Conservation (phyloP, 208 protist genomes). For the Porcisia deanei region DNA sequence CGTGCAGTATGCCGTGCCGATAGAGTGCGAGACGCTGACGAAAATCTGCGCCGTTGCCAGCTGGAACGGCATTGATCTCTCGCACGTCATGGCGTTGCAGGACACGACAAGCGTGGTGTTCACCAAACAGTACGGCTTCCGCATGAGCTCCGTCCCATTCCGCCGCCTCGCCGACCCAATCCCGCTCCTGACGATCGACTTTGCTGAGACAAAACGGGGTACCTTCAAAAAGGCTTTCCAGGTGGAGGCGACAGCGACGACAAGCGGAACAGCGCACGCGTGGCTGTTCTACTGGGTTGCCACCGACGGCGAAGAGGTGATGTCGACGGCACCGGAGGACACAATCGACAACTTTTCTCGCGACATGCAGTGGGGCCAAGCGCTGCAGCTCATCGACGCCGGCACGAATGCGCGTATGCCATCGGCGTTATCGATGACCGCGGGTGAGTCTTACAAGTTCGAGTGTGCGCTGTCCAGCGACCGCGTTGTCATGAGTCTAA, state of each 20-base stretch:
- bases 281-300: constrained; percentile 88
- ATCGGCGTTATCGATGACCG: constrained; percentile 41
- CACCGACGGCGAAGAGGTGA: constrained; percentile 42
- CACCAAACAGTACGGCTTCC: constrained; percentile 95
- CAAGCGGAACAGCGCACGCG: constrained; percentile 69
- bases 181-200: constrained; percentile 85
- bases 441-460: constrained; percentile 58
- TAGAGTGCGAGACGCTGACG: constrained; percentile 79
- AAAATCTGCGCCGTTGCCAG: constrained; percentile 72
- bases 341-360: constrained; percentile 91
- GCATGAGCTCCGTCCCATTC: constrained; percentile 85
- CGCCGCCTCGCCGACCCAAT: constrained; percentile 67
- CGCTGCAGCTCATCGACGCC: constrained; percentile 85
- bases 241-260: constrained; percentile 54
- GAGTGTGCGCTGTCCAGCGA: constrained; percentile 63
- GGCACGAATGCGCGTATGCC: constrained; percentile 52
- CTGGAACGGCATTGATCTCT: constrained; percentile 87
- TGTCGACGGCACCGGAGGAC: constrained; percentile 87
- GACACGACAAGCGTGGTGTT: constrained; percentile 92
- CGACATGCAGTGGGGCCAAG: constrained; percentile 95
- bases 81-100: constrained; percentile 84
- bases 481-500: constrained; percentile 69
- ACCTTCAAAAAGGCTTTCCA: constrained; percentile 37
- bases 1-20: constrained; percentile 90
- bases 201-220: constrained; percentile 44